Base-by-base conservation (phyloP, 1,284 basidiomycete species). In the Sanghuangporus baumii region DNA sequence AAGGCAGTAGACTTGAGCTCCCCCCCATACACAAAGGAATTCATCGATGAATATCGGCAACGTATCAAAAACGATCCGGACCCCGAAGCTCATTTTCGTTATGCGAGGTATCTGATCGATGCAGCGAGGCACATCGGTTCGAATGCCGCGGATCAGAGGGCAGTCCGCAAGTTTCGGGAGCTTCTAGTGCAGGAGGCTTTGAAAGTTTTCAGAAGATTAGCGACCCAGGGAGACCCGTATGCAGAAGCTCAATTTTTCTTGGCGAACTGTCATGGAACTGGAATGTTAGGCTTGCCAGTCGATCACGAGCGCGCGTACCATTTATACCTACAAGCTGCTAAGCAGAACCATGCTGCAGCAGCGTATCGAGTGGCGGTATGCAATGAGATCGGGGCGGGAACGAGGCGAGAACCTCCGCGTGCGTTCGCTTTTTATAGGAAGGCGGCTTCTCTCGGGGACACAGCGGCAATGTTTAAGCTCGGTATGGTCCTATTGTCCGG, bases 371-470 rank as follows among this genome's bases (percentile, higher is more conserved):
- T 98, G 37, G 97, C 96, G 3, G 96, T 99, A 4, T 99, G 97
- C 76, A 98, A 98, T 76, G 97, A 99, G 75, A 93, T 99, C 63
- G 97, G 97, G n/a, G 96, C 95, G 0, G 97, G 97, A n/a, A 99
- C 97, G 1, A 83, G 90, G 67, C 84, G 89, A 64, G 96, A 99
- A 71, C 87, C 89, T 1, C 82, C 88, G 36, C 85, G 96, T 40
- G 96, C 96, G 3, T 88, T 96, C 50, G 87, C 96, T 14, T 98
- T 99, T 74, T 99, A 98, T 77, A 88, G 96, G 66, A 98, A 99
- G 76, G 93, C 97, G 1, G 94, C 94, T 2, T 94, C 94, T 0
- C 78, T 99, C 37, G 96, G 96, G 38, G 97, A 99, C 74, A 98
- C 96, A 0, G 89, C 96, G 47, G 97, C 96, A 1, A 99, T 99